These are phyloP conservation scores for Rhinocladiella similis DNA, from an alignment of 2,329 filamentous ascomycete species.

Conservation along the genomic window DNA sequence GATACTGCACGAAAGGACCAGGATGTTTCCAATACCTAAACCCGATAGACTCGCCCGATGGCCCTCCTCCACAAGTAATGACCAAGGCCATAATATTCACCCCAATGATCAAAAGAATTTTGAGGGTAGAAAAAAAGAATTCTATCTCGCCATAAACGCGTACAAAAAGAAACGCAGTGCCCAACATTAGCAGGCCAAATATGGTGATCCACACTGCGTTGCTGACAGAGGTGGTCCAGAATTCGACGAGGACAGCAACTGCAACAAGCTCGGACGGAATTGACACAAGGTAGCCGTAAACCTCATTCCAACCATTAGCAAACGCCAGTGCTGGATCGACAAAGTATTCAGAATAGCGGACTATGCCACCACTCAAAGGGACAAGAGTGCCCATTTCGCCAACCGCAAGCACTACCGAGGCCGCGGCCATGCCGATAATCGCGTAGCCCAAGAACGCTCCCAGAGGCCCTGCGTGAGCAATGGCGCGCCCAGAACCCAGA, in stretches of 20 bases:
- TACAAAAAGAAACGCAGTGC: not conserved
- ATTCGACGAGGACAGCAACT: conserved; percentile 61
- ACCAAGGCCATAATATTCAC: conserved; percentile 73
- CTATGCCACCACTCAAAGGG: conserved; percentile 38
- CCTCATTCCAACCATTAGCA: conserved; percentile 43
- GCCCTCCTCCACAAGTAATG: conserved; percentile 71
- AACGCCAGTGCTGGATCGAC: conserved; percentile 42
- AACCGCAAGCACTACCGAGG: conserved; percentile 42
- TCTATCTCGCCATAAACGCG: conserved; percentile 50
- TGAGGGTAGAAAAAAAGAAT: conserved; percentile 76
- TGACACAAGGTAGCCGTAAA: conserved; percentile 25
- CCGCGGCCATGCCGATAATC: conserved; percentile 49
- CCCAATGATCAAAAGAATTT: conserved; percentile 71
- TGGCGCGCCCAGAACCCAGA: conserved; percentile 37
- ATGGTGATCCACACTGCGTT: conserved; percentile 42
- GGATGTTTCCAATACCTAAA: conserved; percentile 71
- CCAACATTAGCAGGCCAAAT: conserved; percentile 36
- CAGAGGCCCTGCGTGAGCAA: conserved; percentile 38
- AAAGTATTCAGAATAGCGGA: conserved; percentile 40
- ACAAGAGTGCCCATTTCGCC: conserved; percentile 44
- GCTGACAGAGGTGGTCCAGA: conserved; percentile 57
- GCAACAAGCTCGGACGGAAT: conserved; percentile 71
- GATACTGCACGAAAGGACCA: conserved; percentile 60
- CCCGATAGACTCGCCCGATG: conserved; percentile 69
- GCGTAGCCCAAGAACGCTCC: conserved; percentile 56